Conservation (phyloP, 2,329 filamentous ascomycete genomes). For the Ceratocystis huliohia region DNA sequence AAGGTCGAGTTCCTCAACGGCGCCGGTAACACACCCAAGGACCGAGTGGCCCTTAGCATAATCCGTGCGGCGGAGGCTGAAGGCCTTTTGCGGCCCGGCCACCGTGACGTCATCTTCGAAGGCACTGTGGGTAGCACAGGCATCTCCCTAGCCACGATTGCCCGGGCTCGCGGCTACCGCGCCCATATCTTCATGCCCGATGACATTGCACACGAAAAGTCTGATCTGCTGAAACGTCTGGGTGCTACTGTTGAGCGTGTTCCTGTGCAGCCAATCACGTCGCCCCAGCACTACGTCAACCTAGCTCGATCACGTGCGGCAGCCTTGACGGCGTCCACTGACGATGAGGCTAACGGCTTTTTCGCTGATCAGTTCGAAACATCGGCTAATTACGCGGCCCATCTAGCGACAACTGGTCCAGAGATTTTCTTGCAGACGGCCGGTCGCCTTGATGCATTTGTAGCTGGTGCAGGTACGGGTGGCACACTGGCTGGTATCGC, state of each 20-base stretch:
- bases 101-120: conserved; percentile 92
- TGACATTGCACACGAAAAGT: conserved; percentile 81
- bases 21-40: conserved; percentile 85
- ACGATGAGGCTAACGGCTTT: conserved; percentile 58
- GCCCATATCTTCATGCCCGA: conserved; percentile 97
- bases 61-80: conserved; percentile 68
- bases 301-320: conserved; percentile 63
- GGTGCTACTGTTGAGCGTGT: conserved; percentile 90
- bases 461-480: conserved; percentile 86
- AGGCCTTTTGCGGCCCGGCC: conserved; percentile 62
- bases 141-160: conserved; percentile 83
- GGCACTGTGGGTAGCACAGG: conserved; percentile 94
- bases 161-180: conserved; percentile 75
- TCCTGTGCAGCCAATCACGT: conserved; percentile 82
- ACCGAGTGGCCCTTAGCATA: conserved; percentile 84
- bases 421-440: conserved; percentile 74
- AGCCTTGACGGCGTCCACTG: conserved; percentile 53
- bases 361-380: conserved; percentile 97
- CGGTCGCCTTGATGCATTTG: conserved; percentile 69
- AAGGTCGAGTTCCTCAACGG: conserved; percentile 97
- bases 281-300: conserved; percentile 88
- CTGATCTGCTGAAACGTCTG: conserved; percentile 73
- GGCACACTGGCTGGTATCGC: conserved; percentile 86
- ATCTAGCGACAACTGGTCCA: conserved; percentile 70
- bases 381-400: conserved; percentile 74